These are phyloP conservation scores for Botrytis tulipae DNA, from an alignment of 2,329 filamentous ascomycete genomes.

Conservation along the genomic window DNA sequence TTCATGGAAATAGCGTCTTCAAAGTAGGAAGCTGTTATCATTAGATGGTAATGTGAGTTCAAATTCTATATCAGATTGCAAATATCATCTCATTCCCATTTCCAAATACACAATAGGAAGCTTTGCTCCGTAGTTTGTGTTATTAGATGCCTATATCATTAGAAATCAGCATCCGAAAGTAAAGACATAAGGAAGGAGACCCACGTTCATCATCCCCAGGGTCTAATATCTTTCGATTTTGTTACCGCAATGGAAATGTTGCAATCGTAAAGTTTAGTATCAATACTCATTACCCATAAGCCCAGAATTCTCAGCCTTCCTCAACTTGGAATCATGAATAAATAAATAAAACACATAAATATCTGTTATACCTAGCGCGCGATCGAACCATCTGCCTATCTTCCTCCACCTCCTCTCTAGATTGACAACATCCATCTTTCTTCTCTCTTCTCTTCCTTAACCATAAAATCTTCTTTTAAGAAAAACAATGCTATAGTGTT, in stretches of 20 bases:
- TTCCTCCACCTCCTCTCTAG: background rate
- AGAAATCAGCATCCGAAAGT: background rate
- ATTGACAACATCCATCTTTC: background rate
- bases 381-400: background rate
- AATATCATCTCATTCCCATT: background rate
- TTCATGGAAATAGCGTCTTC: background rate
- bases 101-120: background rate
- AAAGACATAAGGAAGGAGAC: background rate
- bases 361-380: background rate
- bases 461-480: no score
- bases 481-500: background rate
- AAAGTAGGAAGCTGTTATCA: background rate
- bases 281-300: background rate
- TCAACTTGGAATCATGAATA: background rate
- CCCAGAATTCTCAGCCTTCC: background rate
- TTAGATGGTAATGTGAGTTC: background rate
- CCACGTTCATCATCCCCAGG: background rate
- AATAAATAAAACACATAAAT: background rate
- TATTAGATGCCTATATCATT: background rate
- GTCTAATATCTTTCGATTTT: background rate
- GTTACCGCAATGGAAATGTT: background rate
- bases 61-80: background rate
- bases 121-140: background rate
- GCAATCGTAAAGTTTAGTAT: background rate
- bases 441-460: background rate